These are phyloP conservation scores for Logfia minima DNA, from an alignment of 129 eudicot species.

Conservation along the genomic window DNA sequence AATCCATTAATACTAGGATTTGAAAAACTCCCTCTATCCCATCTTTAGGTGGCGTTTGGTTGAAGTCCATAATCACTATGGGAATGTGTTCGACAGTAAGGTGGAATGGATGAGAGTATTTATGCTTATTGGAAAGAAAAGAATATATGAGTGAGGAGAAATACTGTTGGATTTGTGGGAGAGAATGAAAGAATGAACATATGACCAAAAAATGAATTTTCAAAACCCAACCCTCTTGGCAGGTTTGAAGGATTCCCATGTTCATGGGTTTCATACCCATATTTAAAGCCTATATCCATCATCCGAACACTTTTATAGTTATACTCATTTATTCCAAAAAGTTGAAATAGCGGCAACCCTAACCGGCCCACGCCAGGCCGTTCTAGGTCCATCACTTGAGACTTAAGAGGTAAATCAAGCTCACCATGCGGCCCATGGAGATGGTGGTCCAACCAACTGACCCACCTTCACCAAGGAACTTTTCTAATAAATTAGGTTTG, in stretches of 20 bases:
- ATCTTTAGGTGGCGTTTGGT: not conserved
- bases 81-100: not conserved
- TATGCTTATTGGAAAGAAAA: not conserved
- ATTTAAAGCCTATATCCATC: not conserved
- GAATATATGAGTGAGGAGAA: not conserved
- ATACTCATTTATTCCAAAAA: not conserved
- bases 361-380: too few relatives aligned
- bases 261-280: not conserved
- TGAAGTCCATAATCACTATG: not conserved
- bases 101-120: not conserved
- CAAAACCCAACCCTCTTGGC: not conserved
- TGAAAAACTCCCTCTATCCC: not conserved
- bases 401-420: too few relatives aligned
- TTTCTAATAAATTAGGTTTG: too few relatives aligned
- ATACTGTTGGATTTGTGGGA: not conserved
- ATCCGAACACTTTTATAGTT: not conserved
- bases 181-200: not conserved
- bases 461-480: too few relatives aligned
- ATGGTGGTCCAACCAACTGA: too few relatives aligned
- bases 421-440: too few relatives aligned
- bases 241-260: constrained; percentile 1
- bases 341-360: too few relatives aligned
- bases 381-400: too few relatives aligned
- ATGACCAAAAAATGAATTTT: not conserved
- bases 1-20: not conserved